Evolutionary conservation across 305 asterid genomes (phyloP).

Genomic region (Solanum hybrid): DNA sequence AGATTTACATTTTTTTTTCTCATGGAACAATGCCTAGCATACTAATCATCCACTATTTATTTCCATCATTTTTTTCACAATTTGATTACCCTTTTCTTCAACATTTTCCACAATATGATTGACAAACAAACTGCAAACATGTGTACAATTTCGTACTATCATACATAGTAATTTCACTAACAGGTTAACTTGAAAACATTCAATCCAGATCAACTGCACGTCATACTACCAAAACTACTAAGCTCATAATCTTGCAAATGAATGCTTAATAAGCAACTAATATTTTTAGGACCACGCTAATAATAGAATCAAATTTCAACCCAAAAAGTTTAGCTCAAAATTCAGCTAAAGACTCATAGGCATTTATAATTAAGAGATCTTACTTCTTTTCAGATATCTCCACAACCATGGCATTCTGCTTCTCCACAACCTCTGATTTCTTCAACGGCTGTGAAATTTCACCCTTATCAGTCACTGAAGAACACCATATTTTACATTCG

Average conservation of each 20-base stretch:
- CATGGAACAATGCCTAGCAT: not conserved
- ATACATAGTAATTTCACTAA: not conserved
- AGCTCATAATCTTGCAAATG: not conserved
- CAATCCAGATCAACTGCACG: not conserved
- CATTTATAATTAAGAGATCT: not conserved
- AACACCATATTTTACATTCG: conserved; percentile 5
- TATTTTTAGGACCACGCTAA: not conserved
- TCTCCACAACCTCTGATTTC: conserved; percentile 1
- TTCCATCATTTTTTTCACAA: not conserved
- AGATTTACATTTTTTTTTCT: not conserved
- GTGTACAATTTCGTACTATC: not conserved
- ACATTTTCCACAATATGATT: not conserved
- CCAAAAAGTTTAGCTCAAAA: not conserved
- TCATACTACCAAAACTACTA: not conserved
- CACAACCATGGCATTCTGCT: conserved; percentile 2
- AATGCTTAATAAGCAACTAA: not conserved
- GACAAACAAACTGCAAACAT: not conserved
- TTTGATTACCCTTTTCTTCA: not conserved
- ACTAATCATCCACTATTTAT: not conserved
- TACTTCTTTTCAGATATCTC: conserved; percentile 12
- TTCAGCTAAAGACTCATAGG: not conserved
- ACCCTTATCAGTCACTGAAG: not conserved
- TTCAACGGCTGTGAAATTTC: conserved; percentile 6
- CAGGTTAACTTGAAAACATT: not conserved
- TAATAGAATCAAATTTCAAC: not conserved